Evolutionary conservation across 2,329 filamentous ascomycete species (phyloP).

Genomic region (Calonectria leucothoes): DNA sequence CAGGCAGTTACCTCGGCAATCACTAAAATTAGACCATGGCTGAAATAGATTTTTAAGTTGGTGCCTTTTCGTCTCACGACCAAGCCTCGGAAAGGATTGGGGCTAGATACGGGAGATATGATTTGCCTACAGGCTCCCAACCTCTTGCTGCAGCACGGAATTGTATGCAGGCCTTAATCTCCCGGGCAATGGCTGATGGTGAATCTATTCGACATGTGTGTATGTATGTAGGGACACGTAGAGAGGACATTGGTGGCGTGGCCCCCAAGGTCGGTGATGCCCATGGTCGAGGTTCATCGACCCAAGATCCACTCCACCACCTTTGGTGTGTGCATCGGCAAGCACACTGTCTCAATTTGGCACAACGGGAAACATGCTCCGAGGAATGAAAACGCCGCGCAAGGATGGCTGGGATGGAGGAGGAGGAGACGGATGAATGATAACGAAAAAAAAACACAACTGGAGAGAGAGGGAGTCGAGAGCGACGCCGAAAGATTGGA

Average conservation of each 20-base stretch:
- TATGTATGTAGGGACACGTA: background rate
- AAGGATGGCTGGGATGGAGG: background rate
- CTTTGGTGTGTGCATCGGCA: background rate
- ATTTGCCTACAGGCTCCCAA: background rate
- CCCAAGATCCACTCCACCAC: conserved; percentile 1
- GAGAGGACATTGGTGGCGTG: background rate
- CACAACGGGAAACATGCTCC: background rate
- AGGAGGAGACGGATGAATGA: too few species aligned
- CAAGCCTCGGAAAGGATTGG: background rate
- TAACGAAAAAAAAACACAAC: too few species aligned
- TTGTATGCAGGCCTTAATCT: background rate
- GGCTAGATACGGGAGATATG: background rate
- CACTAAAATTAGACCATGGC: background rate
- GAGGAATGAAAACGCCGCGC: background rate
- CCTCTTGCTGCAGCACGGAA: background rate
- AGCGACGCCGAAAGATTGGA: background rate
- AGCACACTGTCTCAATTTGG: background rate
- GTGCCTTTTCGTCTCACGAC: background rate
- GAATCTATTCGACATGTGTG: background rate
- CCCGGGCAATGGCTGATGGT: background rate
- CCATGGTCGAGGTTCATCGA: background rate
- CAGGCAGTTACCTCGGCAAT: background rate
- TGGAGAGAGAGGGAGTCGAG: too few species aligned
- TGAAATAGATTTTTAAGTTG: background rate
- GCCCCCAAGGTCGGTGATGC: background rate